A percentile compares a stretch with the other conserved stretches of the same genome.
phyloP scores from a whole-genome alignment of 2,329 filamentous ascomycete species.

The Volutella citrinella region DNA sequence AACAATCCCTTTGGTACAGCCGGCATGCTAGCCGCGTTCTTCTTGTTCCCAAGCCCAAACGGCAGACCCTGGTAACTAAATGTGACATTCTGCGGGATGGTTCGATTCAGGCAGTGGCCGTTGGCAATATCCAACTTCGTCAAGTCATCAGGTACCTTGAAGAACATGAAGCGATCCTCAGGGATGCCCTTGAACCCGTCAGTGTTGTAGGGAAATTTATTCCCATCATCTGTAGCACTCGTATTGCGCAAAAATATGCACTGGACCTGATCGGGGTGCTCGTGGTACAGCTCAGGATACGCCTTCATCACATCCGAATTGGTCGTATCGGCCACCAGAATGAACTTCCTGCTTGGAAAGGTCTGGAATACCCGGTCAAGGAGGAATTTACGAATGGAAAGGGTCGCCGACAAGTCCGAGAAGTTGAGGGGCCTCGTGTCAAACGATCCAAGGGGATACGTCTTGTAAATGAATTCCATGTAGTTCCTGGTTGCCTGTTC shows the following conservation, averaged over 20 bases:
- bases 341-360: constrained; percentile 71
- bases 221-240: constrained; percentile 60
- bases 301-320: constrained; percentile 74
- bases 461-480: constrained; percentile 78
- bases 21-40: too few species aligned
- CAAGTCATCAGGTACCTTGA: constrained; percentile 68
- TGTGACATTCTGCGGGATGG: constrained; percentile 67
- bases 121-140: constrained; percentile 61
- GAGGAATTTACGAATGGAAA: constrained; percentile 67
- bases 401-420: constrained; percentile 68
- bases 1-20: too few species aligned
- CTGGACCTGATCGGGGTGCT: constrained; percentile 69
- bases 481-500: constrained; percentile 76
- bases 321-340: constrained; percentile 72
- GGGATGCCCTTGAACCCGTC: constrained; percentile 65
- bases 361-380: constrained; percentile 72
- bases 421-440: constrained; percentile 79
- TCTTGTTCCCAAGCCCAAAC: constrained; percentile 39
- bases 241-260: constrained; percentile 79
- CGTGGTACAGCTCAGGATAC: constrained; percentile 57
- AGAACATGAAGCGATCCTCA: constrained; percentile 75
- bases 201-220: constrained; percentile 75
- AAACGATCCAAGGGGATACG: constrained; percentile 73
- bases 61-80: constrained; percentile 63
- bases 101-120: constrained; percentile 65